Base-by-base conservation (phyloP, 352 stramenopile species). In the Halophytophthora polymorphica region DNA sequence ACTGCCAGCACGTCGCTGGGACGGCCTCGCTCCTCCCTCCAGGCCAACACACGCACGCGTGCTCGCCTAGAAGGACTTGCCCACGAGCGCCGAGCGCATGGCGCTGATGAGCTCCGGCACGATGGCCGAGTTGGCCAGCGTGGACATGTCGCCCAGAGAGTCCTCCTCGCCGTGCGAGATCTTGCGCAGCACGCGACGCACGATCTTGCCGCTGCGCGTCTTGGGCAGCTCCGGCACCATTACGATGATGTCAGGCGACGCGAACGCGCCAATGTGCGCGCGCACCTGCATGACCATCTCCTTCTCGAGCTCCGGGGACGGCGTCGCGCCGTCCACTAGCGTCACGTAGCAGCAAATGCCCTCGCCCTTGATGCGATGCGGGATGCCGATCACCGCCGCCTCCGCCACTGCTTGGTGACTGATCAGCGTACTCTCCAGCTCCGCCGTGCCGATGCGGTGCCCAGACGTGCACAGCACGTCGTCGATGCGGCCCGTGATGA, bases 171-270 rank as follows among this genome's bases (percentile, higher is more conserved):
- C 91, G 35, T 90, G 82, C 10, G 96, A 93, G 58, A 99, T 98
- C 78, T 99, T 99, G 45, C 97, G 91, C 36, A 99, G 82, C 61
- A 99, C 96, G 39, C 97, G 88, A 37, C 97, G 90, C 96, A 99
- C 99, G 64, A 99, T 99, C 81, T 99, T 97, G 54, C 96, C 96
- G 62, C 83, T 97, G 42, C 96, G 85, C 1, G 96, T 99, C 90
- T 98, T 98, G 5, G 96, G 96, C 11, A 99, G 73, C n/a, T 73
- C 83, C 1, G 84, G 77, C 13, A 88, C 83, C 21, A 96, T 81
- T 17, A 98, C 77, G 46, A 99, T 97, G 53, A 98, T 77, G 60
- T 99, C 96, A 34, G 97, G 96, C 10, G 90, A 87, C 5, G 97
- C 97, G 69, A 99, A 99, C 14, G 95, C 87, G 33, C 97, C 97